Evolutionary conservation across 352 stramenopile species (phyloP), one percentile per base, ranked within the genome.

Genomic region (Phytophthora melonis): DNA sequence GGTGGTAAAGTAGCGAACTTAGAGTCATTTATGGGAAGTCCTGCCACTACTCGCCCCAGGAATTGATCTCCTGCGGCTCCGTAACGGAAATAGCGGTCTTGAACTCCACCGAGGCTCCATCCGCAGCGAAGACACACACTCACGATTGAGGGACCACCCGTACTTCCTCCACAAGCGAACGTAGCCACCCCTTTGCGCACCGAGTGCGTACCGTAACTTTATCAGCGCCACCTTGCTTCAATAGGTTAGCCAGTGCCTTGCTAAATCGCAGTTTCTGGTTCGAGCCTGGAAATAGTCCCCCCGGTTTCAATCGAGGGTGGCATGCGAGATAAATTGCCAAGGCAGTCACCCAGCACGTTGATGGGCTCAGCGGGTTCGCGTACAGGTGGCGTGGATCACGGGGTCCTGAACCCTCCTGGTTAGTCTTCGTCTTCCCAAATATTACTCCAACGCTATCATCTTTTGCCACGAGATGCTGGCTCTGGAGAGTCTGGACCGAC

Each of bases 361-460:
- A 27, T n/a, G 68, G 55, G 9, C 23, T 59, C 2, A n/a, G 2
- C 16, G 13, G 45, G 5, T 72, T 76, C 3, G 55, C 68, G 27
- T 77, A 76, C 1, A 76, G 52, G 52, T 76, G 73, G 6, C 68
- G 63, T 9, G 62, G 67, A 34, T 67, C 53, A 57, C 58, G 52
- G 2, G 47, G 56, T 1, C 64, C 70, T 13, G 4, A 39, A 3
- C 58, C 70, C 27, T 70, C 65, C 58, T 79, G 65, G 16, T 75
- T 72, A 7, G 45, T 71, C 53, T 77, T 77, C 0, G 73, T 74
- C 23, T 80, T 80, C 61, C 63, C 39, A 14, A 80, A 14, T 8
- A 72, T 18, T 60, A 19, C 64, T 14, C 68, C 60, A 43, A 78
- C 47, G 23, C 61, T 77, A 16, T 74, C 64, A 25, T 72, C 61